phyloP scores from a whole-genome alignment of 139 green algal genomes.

The Chlamydomonas sp. region DNA sequence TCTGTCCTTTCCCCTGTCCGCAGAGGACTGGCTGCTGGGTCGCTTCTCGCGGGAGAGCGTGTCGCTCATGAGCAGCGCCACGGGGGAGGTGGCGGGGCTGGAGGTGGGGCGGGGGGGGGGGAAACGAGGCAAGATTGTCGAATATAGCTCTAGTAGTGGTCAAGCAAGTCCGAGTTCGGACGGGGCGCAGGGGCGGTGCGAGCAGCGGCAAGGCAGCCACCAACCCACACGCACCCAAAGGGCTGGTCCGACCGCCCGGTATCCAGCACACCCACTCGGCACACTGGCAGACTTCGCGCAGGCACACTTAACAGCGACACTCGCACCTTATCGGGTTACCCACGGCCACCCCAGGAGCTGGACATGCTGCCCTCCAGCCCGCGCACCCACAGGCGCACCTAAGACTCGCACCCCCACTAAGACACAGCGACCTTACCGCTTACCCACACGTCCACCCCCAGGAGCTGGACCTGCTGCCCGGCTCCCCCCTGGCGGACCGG shows the following conservation, averaged over 20 bases:
- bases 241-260: too few relatives aligned
- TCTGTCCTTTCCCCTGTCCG: neutral
- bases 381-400: neutral
- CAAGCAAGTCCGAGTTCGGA: neutral
- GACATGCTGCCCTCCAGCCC: neutral
- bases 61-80: slow-evolving; percentile 3
- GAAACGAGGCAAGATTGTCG: neutral
- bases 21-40: slow-evolving; percentile 51
- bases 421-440: neutral
- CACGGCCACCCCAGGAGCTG: too few relatives aligned
- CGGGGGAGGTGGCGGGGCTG: slow-evolving; percentile 29
- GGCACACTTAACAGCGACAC: too few relatives aligned
- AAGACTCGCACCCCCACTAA: neutral
- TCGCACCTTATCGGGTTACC: too few relatives aligned
- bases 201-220: too few relatives aligned
- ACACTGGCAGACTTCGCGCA: too few relatives aligned
- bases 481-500: neutral
- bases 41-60: slow-evolving; percentile 30
- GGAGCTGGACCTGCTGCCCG: slow-evolving; percentile 50
- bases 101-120: slow-evolving; percentile 2
- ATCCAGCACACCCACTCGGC: too few relatives aligned
- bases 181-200: too few relatives aligned
- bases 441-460: slow-evolving; percentile 2
- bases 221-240: too few relatives aligned
- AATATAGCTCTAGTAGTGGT: neutral